Percentiles rank a stretch among this genome's conserved stretches.
Conservation (phyloP, 805 yeast genomes). For the Zygosaccharomyces kombuchaensis region DNA sequence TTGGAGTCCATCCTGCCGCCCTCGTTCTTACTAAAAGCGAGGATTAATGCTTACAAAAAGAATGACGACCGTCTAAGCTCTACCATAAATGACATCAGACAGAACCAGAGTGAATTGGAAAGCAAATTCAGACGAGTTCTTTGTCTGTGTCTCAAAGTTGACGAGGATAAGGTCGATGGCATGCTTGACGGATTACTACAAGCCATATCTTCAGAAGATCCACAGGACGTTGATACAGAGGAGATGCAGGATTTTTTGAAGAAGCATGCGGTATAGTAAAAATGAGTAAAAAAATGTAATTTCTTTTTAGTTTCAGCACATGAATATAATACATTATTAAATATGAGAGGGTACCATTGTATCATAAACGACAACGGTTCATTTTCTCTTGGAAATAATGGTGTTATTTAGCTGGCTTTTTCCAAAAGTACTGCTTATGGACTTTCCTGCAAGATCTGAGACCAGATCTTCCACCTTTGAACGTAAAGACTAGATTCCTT, state of each 20-base stretch:
- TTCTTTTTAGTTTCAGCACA: not conserved
- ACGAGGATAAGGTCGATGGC: conserved; percentile 70
- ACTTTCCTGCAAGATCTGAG: conserved; percentile 87
- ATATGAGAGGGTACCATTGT: not conserved
- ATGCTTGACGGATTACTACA: conserved; percentile 79
- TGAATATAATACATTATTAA: not conserved
- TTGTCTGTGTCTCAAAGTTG: conserved; percentile 85
- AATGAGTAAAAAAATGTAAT: not conserved
- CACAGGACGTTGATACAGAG: conserved; percentile 59
- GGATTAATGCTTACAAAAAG: conserved; percentile 73
- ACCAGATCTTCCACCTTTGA: conserved; percentile 74
- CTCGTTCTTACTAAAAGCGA: conserved; percentile 55
- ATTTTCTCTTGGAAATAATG: not conserved
- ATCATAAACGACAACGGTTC: not conserved
- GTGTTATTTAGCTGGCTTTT: conserved; percentile 37
- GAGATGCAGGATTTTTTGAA: conserved; percentile 46
- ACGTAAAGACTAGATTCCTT: conserved; percentile 60
- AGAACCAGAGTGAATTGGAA: conserved; percentile 55
- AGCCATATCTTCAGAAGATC: conserved; percentile 81
- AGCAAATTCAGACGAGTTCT: conserved; percentile 83
- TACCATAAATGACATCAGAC: conserved; percentile 49
- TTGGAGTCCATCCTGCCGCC: conserved; percentile 33
- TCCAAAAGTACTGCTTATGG: conserved; percentile 70
- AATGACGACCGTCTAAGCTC: conserved; percentile 56
- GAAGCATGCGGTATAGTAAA: conserved; percentile 39